Evolutionary conservation across 1,284 basidiomycete genomes (phyloP), one percentile per base, ranked within the genome.

Genomic region (Pascua guehoae): DNA sequence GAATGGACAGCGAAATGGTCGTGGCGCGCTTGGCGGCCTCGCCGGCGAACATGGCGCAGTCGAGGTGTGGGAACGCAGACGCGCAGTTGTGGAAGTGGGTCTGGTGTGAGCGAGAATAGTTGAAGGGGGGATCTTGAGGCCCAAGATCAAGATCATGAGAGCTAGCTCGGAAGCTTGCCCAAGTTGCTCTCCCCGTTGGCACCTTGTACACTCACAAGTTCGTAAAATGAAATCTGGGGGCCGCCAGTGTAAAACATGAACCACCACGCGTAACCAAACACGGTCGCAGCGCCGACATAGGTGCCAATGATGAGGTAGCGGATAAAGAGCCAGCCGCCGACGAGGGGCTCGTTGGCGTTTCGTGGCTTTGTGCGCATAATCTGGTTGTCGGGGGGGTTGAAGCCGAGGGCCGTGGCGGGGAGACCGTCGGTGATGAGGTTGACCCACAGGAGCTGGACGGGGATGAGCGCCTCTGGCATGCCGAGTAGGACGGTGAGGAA

Each of bases 221-320:
- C 91, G 71, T 91, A 80, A 81, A 91, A 97, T 14, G 88, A 82
- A 72, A 98, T 97, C 73, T 94, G 90, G 1, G 95, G 95, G 0
- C 95, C 95, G 48, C 83, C 87, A 24, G 82, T 70, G 76, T 97
- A 97, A 76, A 85, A 88, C 69, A 96, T 81, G 81, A 98, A 98
- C 95, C 95, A 98, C 95, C 95, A 98, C 0, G 91, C 93, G 72
- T 97, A 97, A 47, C 94, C 95, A 64, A 88, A 91, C 44, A 98
- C 94, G 10, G 96, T 98, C 1, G 93, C 94, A 50, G 85, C 85
- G 42, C 96, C 95, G 54, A 98, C 95, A 70, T 98, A 98, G 44
- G 83, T 83, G 8, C 95, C 96, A 62, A 98, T 86, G 56, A 97
- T 83, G 81, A 97, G 79, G 77, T 98, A 98, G 45, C 95, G 85